Conservation (phyloP, 129 eudicot genomes). For the Saussurea involucrata region DNA sequence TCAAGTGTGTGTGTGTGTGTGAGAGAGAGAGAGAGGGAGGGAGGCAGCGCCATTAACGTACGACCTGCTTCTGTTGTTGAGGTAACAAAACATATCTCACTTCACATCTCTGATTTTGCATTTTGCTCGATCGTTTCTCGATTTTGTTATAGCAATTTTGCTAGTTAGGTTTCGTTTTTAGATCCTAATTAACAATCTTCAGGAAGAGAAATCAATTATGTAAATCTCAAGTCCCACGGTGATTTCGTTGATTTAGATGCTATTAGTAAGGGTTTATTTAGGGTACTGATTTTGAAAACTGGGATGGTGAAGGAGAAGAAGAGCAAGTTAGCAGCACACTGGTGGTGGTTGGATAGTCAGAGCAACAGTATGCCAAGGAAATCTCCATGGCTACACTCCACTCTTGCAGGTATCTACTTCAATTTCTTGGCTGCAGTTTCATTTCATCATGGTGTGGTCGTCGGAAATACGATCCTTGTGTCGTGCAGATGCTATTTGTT, state of each 20-base stretch:
- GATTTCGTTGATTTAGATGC: not conserved
- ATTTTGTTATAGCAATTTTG: not conserved
- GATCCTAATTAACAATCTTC: not conserved
- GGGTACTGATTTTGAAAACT: conserved; percentile 13
- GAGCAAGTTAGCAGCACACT: conserved; percentile 53
- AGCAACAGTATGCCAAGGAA: conserved; percentile 41
- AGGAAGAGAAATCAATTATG: not conserved
- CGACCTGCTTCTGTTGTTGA: conserved; percentile 7
- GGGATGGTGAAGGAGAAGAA: conserved; percentile 31
- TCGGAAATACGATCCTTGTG: too few species aligned
- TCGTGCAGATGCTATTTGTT: too few species aligned
- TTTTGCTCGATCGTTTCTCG: not conserved
- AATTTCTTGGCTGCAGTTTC: too few species aligned
- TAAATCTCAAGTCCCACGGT: not conserved
- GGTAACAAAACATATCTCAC: conserved; percentile 1
- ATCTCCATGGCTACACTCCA: conserved; percentile 86
- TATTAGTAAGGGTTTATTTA: not conserved
- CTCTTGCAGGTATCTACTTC: conserved; percentile 47
- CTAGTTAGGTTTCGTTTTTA: not conserved
- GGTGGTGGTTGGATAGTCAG: conserved; percentile 96
- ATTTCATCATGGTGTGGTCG: too few species aligned
- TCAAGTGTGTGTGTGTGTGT: too few species aligned
- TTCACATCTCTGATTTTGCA: not conserved
- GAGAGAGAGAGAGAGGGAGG: conserved; percentile 9
- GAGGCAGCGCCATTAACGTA: conserved; percentile 14